Conservation (phyloP, 306 rosid species). For the Sindora glabra region DNA sequence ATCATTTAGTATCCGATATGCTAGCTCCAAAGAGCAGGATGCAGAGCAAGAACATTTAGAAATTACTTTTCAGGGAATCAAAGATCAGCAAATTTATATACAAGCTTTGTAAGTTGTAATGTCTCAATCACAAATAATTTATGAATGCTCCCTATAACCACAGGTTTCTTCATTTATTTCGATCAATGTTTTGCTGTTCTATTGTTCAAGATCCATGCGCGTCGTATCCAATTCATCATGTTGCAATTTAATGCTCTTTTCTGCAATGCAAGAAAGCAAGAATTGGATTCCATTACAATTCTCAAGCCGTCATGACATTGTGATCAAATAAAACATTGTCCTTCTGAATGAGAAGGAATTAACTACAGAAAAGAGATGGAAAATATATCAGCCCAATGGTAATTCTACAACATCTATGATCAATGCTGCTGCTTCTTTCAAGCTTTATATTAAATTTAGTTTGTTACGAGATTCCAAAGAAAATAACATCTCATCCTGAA, state of each 20-base stretch:
- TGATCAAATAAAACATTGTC: no score
- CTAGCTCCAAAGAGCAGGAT: neutral
- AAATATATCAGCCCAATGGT: neutral
- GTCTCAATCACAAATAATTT: neutral
- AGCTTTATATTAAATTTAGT: neutral
- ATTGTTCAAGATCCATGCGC: neutral
- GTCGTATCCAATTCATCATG: neutral
- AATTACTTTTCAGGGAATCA: neutral
- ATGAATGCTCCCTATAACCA: neutral
- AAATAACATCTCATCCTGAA: neutral
- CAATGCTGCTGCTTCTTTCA: neutral
- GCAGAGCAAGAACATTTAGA: neutral
- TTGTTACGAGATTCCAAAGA: neutral
- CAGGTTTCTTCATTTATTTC: conserved; percentile 4
- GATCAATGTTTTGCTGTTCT: neutral
- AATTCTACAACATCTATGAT: neutral
- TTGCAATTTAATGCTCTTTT: neutral
- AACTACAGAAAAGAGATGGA: neutral
- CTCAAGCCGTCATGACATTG: neutral
- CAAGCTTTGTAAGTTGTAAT: conserved; percentile 3
- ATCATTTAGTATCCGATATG: neutral
- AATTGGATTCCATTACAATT: neutral
- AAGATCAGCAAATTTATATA: neutral
- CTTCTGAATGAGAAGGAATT: neutral
- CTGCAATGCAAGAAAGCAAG: conserved; percentile 17